These are phyloP conservation scores for Dactylonectria estremocensis DNA, from an alignment of 2,329 filamentous ascomycete genomes.

Conservation along the genomic window DNA sequence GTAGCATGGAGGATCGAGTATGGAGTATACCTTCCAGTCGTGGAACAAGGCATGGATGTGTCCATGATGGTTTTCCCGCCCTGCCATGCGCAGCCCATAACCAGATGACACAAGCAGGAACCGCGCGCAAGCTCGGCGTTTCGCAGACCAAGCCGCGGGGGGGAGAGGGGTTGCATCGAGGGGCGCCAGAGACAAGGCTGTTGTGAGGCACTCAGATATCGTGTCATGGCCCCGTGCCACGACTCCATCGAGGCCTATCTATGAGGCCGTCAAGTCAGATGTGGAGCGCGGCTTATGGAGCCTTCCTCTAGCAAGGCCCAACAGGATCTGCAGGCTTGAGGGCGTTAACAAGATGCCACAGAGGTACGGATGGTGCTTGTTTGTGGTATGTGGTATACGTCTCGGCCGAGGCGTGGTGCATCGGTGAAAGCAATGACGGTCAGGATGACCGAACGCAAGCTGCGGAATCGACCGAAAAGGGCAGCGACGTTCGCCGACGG, in stretches of 20 bases:
- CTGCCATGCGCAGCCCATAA: neutral
- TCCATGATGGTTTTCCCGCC: neutral
- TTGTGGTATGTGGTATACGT: neutral
- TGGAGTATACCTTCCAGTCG: neutral
- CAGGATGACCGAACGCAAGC: slow-evolving; percentile 9
- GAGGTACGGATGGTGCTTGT: slow-evolving; percentile 4
- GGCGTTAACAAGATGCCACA: slow-evolving; percentile 25
- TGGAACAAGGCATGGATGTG: neutral
- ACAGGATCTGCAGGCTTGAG: slow-evolving; percentile 15
- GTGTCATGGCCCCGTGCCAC: slow-evolving; percentile 36
- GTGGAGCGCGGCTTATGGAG: slow-evolving; percentile 32
- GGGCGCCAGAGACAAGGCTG: slow-evolving; percentile 28
- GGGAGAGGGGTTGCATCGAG: slow-evolving; percentile 26
- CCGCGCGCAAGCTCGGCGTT: slow-evolving; percentile 15
- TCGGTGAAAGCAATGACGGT: slow-evolving; percentile 9
- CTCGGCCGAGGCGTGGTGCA: slow-evolving; percentile 24
- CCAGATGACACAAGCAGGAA: slow-evolving; percentile 9
- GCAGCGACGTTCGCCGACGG: slow-evolving; percentile 21
- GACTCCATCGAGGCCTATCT: slow-evolving; percentile 29
- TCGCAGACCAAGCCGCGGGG: slow-evolving; percentile 15
- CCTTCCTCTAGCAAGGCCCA: slow-evolving; percentile 10
- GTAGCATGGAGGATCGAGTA: slow-evolving; percentile 10
- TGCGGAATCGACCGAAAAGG: slow-evolving; percentile 17
- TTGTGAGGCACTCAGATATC: slow-evolving; percentile 29
- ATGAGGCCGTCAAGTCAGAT: slow-evolving; percentile 30